Conservation (phyloP, 2,329 filamentous ascomycete genomes). For the Cercospora berteroae region DNA sequence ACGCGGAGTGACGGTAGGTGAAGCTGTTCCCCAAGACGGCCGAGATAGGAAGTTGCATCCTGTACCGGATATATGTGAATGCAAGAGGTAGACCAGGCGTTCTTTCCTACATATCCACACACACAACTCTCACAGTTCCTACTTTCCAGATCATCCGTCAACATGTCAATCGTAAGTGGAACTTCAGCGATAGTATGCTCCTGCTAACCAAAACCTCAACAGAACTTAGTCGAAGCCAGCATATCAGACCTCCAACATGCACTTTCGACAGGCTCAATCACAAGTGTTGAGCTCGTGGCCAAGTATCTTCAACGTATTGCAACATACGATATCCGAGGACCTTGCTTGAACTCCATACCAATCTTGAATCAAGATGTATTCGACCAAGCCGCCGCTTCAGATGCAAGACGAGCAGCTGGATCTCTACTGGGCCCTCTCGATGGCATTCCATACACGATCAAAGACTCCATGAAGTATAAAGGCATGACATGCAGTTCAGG, state of each 20-base stretch:
- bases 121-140: neutral
- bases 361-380: slow-evolving; percentile 49
- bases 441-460: slow-evolving; percentile 58
- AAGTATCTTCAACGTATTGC: slow-evolving; percentile 51
- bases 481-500: slow-evolving; percentile 56
- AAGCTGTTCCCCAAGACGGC: neutral
- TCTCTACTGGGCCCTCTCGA: slow-evolving; percentile 46
- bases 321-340: slow-evolving; percentile 46
- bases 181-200: neutral
- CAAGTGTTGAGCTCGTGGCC: slow-evolving; percentile 48
- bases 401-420: slow-evolving; percentile 45
- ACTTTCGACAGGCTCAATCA: slow-evolving; percentile 42
- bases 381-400: slow-evolving; percentile 49
- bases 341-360: slow-evolving; percentile 50
- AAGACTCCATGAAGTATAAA: slow-evolving; percentile 57
- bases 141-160: neutral
- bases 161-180: slow-evolving; percentile 20
- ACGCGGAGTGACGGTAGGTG: neutral
- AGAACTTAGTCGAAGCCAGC: slow-evolving; percentile 49
- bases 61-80: neutral
- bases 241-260: slow-evolving; percentile 48
- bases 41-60: neutral
- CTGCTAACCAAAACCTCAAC: neutral
- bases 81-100: neutral
- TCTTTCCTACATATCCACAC: neutral